Percentiles rank a stretch among this genome's conserved stretches.
phyloP scores from a whole-genome alignment of 306 rosid genomes.

The Canavalia ensiformis region DNA sequence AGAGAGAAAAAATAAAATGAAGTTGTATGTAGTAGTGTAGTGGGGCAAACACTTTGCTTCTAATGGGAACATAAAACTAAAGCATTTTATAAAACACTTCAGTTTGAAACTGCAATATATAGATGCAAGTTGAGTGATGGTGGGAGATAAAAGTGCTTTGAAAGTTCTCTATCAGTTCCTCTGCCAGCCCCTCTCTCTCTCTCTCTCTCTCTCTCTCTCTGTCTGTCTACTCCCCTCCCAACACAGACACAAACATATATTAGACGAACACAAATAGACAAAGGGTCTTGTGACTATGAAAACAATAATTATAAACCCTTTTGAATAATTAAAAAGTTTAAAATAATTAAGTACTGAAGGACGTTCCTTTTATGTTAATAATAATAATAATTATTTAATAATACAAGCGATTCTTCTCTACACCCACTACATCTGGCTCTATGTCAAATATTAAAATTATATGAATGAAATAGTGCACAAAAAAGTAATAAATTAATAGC shows the following conservation, averaged over 20 bases:
- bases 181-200: constrained; percentile 65
- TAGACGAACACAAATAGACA: constrained; percentile 69
- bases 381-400: not conserved
- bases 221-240: constrained; percentile 31
- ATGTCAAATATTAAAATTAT: constrained; percentile 40
- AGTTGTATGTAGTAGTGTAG: not conserved
- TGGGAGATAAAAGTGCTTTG: constrained; percentile 88
- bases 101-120: constrained; percentile 85
- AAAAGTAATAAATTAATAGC: not conserved
- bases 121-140: constrained; percentile 85
- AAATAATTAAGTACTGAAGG: not conserved
- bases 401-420: not conserved
- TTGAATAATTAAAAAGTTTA: too few species aligned
- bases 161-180: constrained; percentile 98
- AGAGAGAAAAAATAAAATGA: constrained; percentile 51
- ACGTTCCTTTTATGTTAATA: constrained; percentile 43
- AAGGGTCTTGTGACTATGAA: constrained; percentile 85
- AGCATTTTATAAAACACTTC: constrained; percentile 58
- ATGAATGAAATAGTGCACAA: not conserved
- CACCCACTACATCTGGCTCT: constrained; percentile 26
- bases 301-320: constrained; percentile 1
- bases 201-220: constrained; percentile 50
- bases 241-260: constrained; percentile 39
- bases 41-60: constrained; percentile 50
- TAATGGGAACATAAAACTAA: constrained; percentile 53